These are phyloP conservation scores for Bryum argenteum DNA, from an alignment of 225 moss, liverwort and hornwort genomes.

Conservation along the genomic window DNA sequence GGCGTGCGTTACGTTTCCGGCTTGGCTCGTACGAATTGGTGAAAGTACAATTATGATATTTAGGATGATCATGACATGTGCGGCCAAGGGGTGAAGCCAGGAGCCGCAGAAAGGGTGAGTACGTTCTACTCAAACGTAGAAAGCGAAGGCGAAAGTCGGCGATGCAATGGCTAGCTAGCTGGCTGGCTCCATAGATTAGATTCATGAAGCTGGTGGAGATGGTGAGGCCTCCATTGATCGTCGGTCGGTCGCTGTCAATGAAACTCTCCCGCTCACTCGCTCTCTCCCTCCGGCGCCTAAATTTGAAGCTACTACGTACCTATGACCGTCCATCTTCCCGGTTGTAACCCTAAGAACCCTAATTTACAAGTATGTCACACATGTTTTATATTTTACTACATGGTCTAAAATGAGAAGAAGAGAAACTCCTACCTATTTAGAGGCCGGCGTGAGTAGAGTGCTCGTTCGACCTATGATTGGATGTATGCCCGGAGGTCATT, in stretches of 20 bases:
- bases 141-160: neutral
- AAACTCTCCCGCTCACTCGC: neutral
- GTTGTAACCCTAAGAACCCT: neutral
- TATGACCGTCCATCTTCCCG: neutral
- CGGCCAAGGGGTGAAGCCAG: neutral
- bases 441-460: too few species aligned
- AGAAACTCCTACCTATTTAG: too few species aligned
- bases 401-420: too few species aligned
- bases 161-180: neutral
- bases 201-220: neutral
- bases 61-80: slow-evolving; percentile 10
- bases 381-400: too few species aligned
- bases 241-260: too few species aligned
- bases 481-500: too few species aligned
- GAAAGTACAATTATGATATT: neutral
- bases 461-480: too few species aligned
- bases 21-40: neutral
- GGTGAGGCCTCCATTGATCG: neutral
- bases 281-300: neutral
- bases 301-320: neutral
- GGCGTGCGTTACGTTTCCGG: too few species aligned
- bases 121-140: neutral
- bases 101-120: neutral
- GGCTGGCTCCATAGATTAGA: neutral
- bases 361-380: too few species aligned